A percentile compares a stretch with the other conserved stretches of the same genome.
These are phyloP conservation scores for Conoideocrella luteorostrata DNA, from an alignment of 2,329 filamentous ascomycete species.

Conservation along the genomic window DNA sequence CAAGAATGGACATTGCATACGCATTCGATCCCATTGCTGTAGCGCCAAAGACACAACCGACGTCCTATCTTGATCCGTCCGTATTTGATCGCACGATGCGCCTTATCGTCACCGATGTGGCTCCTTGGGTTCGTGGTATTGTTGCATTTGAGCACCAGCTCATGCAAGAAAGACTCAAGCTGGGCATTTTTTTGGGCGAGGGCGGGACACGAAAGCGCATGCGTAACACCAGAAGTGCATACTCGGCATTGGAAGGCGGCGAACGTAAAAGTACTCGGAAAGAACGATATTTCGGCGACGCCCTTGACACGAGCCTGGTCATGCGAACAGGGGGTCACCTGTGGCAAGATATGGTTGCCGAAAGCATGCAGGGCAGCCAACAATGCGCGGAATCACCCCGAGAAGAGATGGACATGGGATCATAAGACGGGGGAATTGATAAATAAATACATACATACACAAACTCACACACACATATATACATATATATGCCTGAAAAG, in stretches of 20 bases:
- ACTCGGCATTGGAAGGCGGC: constrained; percentile 72
- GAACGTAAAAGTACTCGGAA: constrained; percentile 58
- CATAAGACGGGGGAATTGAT: too few relatives aligned
- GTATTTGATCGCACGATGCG: constrained; percentile 67
- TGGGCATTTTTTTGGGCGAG: constrained; percentile 57
- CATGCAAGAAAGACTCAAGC: constrained; percentile 57
- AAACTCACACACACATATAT: too few relatives aligned
- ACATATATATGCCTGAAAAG: too few relatives aligned
- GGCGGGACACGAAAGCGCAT: constrained; percentile 46
- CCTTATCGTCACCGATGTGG: constrained; percentile 68
- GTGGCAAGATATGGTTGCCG: constrained; percentile 27
- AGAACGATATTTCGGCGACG: constrained; percentile 64
- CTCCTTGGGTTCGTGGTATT: constrained; percentile 85
- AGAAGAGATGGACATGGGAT: too few relatives aligned
- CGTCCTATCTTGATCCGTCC: constrained; percentile 53
- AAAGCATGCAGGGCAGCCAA: constrained; percentile 14
- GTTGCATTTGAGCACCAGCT: constrained; percentile 67
- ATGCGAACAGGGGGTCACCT: constrained; percentile 53
- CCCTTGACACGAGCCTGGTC: constrained; percentile 54
- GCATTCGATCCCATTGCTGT: constrained; percentile 57
- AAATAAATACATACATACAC: too few relatives aligned
- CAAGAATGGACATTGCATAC: constrained; percentile 46
- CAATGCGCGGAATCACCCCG: too few relatives aligned
- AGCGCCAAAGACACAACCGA: constrained; percentile 34
- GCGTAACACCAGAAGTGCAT: constrained; percentile 66